Evolutionary conservation across 192 early-diverging fungal species (phyloP), one percentile per base, ranked within the genome.

Genomic region (Backusella liffmaniae): DNA sequence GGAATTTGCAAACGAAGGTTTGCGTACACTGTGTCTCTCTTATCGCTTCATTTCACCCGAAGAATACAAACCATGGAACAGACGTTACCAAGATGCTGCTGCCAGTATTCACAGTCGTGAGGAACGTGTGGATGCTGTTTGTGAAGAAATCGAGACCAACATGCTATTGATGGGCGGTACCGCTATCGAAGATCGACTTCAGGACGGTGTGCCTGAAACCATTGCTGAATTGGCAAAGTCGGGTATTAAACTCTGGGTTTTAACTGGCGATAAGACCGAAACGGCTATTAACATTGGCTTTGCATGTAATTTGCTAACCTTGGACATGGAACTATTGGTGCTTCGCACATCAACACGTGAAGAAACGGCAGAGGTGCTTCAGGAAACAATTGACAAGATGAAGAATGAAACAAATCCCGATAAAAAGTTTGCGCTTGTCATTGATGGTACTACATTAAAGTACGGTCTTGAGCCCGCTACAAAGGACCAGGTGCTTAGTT

Each of bases 281-380:
- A 99, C 97, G 0, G 97, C 97, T 2, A 97, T 99, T 80, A 97
- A 97, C 78, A 99, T 99, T 85, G 97, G 96, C 18, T 94, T 94
- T 72, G 93, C 96, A 16, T 96, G 95, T 85, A 97, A 97, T 72
- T 82, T 99, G 56, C 84, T 99, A 4, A 88, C 91, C 56, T 84
- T 85, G 34, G 91, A 93, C 44, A 97, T 96, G 96, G 88, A 92
- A 74, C 83, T 96, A 15, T 89, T 98, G 7, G 85, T 96, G 32
- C 87, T 98, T 42, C 84, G 88, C 30, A 90, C 84, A 21, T 81
- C 81, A 49, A 89, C 84, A 35, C 82, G 83, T 62, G 86, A 88
- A 4, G 82, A 85, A 13, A 91, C 93, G 1, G 75, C 82, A n/a
- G 79, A 83, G 42, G 92, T 95, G 81, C 79, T 96, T 30, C 84